phyloP scores from a whole-genome alignment of 768 basidiomycete genomes.

The Cystoderma amianthinum region DNA sequence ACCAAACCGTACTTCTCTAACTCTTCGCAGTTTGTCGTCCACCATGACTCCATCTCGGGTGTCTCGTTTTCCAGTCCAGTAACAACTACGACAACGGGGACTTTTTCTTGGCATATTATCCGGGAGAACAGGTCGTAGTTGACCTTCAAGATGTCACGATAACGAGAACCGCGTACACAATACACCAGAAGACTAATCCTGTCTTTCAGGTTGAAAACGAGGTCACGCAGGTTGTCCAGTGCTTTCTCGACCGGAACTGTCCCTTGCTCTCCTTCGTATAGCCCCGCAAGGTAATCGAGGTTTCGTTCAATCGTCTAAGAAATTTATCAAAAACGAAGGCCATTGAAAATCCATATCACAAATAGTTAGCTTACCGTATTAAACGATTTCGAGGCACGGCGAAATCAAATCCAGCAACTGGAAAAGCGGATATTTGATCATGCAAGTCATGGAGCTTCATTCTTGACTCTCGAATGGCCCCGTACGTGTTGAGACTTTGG shows the following conservation, averaged over 20 bases:
- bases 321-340: too few relatives aligned
- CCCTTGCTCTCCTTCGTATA: conserved; percentile 24
- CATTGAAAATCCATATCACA: too few relatives aligned
- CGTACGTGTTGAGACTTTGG: too few relatives aligned
- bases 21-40: conserved; percentile 20
- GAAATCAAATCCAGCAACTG: too few relatives aligned
- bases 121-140: conserved; percentile 31
- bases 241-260: conserved; percentile 13
- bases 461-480: too few relatives aligned
- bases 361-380: too few relatives aligned
- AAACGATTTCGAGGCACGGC: too few relatives aligned
- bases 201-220: conserved; percentile 25
- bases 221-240: conserved; percentile 12
- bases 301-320: too few relatives aligned
- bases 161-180: conserved; percentile 24
- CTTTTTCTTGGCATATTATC: conserved; percentile 24
- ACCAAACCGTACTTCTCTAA: conserved; percentile 19
- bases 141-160: conserved; percentile 11
- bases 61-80: conserved; percentile 23
- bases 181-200: conserved; percentile 34
- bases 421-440: too few relatives aligned
- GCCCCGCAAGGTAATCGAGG: too few relatives aligned
- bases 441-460: too few relatives aligned
- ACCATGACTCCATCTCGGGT: conserved; percentile 29
- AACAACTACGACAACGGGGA: conserved; percentile 28